phyloP scores from a whole-genome alignment of 2,329 filamentous ascomycete genomes.

The Diaporthe sp. region DNA sequence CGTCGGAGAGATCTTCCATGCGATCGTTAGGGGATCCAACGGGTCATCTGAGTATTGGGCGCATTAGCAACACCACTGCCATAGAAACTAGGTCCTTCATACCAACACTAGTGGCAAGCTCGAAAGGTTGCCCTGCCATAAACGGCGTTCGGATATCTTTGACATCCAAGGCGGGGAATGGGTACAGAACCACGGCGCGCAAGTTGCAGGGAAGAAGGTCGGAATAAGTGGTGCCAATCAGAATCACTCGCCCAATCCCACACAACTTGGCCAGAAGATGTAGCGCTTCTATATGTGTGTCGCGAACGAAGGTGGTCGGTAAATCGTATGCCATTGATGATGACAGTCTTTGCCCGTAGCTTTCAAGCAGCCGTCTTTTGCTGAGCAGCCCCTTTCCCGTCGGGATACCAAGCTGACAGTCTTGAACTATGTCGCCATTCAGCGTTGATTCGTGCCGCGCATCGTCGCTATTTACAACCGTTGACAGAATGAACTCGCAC shows the following conservation, averaged over 20 bases:
- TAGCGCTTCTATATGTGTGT: neutral
- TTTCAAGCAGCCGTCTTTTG: neutral
- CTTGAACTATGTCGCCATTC: neutral
- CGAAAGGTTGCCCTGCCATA: neutral
- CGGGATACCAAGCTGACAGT: fast-evolving
- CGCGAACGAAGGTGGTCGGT: too few relatives aligned
- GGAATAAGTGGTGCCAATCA: neutral
- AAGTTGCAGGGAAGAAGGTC: neutral
- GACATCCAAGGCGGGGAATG: neutral
- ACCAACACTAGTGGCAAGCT: neutral
- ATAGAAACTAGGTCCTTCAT: neutral
- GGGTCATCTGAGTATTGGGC: neutral
- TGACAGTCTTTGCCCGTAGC: neutral
- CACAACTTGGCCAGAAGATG: neutral
- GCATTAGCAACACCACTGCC: neutral
- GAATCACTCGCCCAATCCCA: neutral
- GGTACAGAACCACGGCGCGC: neutral
- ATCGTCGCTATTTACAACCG: neutral
- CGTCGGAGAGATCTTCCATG: neutral
- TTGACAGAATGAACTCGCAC: neutral
- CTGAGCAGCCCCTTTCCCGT: neutral
- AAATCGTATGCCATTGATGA: fast-evolving
- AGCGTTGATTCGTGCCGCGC: too few relatives aligned
- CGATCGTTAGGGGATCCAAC: neutral
- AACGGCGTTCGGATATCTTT: neutral